A percentile compares a stretch with the other conserved stretches of the same genome.
These are phyloP conservation scores for Populus hybrid DNA, from an alignment of 441 rosid genomes.

Conservation along the genomic window DNA sequence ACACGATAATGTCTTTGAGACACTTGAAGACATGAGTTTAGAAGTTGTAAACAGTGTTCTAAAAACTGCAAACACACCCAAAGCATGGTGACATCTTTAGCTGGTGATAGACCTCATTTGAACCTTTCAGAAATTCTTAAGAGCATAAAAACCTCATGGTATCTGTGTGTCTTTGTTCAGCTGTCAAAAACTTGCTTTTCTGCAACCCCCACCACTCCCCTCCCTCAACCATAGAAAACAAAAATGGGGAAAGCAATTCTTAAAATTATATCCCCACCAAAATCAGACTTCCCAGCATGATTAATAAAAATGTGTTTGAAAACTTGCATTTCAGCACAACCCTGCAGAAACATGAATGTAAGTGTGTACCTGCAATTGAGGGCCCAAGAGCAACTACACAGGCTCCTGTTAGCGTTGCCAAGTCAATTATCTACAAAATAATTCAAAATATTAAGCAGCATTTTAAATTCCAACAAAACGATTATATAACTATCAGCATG, in stretches of 20 bases:
- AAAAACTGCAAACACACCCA: not conserved
- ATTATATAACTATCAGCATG: not conserved
- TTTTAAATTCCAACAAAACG: not conserved
- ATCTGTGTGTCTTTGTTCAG: not conserved
- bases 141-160: not conserved
- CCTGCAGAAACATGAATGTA: not conserved
- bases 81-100: not conserved
- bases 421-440: conserved; percentile 71
- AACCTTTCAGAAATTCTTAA: not conserved
- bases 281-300: not conserved
- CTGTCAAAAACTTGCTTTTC: not conserved
- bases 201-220: not conserved
- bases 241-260: not conserved
- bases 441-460: not conserved
- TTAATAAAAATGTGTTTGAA: not conserved
- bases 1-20: not conserved
- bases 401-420: conserved; percentile 91
- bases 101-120: not conserved
- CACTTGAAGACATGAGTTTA: not conserved
- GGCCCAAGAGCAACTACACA: conserved; percentile 90
- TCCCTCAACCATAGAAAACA: not conserved
- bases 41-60: not conserved
- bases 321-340: not conserved
- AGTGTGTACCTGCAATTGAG: conserved; percentile 72
- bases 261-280: not conserved